These are phyloP conservation scores for Alternaria alternata DNA, from an alignment of 2,329 filamentous ascomycete species.

Conservation along the genomic window DNA sequence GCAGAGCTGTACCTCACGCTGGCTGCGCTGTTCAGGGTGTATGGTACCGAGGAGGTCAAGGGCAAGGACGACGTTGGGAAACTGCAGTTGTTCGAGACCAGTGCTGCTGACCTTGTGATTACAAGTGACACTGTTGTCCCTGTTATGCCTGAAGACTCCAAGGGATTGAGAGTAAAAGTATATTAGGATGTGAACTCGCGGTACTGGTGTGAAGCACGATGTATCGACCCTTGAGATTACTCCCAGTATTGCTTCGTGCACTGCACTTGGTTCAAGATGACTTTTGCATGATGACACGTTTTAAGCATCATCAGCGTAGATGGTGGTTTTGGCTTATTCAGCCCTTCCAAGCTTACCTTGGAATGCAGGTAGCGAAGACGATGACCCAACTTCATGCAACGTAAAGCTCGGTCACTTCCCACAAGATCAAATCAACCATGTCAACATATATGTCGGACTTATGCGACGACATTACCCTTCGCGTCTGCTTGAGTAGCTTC, in stretches of 20 bases:
- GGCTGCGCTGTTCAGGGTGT: conserved; percentile 1
- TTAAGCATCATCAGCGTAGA: background rate
- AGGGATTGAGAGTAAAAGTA: conserved; percentile 1
- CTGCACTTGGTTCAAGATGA: background rate
- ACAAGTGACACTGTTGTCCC: conserved; percentile 3
- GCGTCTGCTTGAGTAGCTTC: background rate
- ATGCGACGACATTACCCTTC: background rate
- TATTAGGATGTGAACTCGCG: background rate
- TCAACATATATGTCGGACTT: background rate
- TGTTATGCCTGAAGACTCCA: conserved; percentile 6
- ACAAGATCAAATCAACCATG: background rate
- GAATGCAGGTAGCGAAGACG: background rate
- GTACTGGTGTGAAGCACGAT: background rate
- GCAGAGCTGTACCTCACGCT: conserved; percentile 6
- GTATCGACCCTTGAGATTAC: background rate
- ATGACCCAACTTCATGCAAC: background rate
- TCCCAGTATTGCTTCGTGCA: background rate
- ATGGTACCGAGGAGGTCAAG: background rate
- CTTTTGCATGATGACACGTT: background rate
- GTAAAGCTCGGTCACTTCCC: background rate
- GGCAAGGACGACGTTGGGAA: conserved; percentile 6
- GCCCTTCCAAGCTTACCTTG: background rate
- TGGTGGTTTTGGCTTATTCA: background rate
- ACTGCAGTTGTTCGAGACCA: conserved; percentile 9
- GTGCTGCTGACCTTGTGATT: conserved; percentile 1